Conservation (phyloP, 768 basidiomycete genomes). For the Leccinum ochraceum region DNA sequence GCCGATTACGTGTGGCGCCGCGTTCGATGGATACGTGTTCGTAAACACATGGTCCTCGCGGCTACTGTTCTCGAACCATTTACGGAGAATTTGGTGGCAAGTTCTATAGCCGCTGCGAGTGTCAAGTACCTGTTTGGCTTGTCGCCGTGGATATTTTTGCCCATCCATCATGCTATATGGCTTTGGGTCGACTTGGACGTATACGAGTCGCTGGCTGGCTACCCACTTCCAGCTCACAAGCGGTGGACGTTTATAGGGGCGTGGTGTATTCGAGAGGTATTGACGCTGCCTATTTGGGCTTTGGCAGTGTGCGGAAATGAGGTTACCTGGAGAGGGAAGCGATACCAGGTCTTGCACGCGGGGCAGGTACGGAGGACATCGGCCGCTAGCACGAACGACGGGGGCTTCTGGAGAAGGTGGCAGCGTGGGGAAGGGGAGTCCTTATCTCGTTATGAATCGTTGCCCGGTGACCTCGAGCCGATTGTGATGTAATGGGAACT, state of each 20-base stretch:
- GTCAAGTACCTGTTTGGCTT: conserved; percentile 50
- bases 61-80: conserved; percentile 92
- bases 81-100: conserved; percentile 81
- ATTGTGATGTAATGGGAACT: conserved; percentile 23
- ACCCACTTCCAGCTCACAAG: conserved; percentile 51
- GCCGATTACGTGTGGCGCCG: conserved; percentile 85
- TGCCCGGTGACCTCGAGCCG: conserved; percentile 13
- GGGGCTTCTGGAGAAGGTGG: conserved; percentile 31
- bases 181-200: conserved; percentile 81
- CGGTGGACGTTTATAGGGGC: conserved; percentile 67
- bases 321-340: conserved; percentile 85
- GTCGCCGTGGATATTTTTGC: conserved; percentile 54
- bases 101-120: conserved; percentile 61
- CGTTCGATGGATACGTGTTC: conserved; percentile 94
- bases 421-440: conserved; percentile 17
- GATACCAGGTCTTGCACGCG: conserved; percentile 71
- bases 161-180: conserved; percentile 69
- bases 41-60: conserved; percentile 87
- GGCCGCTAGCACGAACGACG: conserved; percentile 10
- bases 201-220: conserved; percentile 71
- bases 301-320: conserved; percentile 79
- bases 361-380: conserved; percentile 59
- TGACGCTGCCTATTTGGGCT: conserved; percentile 88
- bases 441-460: conserved; percentile 17
- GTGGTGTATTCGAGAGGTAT: conserved; percentile 77